These are phyloP conservation scores for Phytophthora lateralis DNA, from an alignment of 352 stramenopile species.

Conservation along the genomic window DNA sequence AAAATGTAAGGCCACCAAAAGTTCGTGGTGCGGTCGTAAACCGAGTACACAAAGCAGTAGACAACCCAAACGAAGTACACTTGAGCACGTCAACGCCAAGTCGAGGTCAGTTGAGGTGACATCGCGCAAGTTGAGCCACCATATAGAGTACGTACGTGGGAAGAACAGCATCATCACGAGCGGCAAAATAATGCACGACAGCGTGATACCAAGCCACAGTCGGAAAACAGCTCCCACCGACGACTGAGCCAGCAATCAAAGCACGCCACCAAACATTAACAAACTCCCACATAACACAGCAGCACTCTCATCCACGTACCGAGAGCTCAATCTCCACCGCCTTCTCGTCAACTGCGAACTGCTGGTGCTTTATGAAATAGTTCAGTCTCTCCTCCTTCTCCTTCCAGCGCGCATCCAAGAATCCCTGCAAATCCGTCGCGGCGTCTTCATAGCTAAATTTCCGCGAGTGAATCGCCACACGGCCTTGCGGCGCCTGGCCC, in stretches of 20 bases:
- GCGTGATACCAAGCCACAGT: constrained; percentile 74
- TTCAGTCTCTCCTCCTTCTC: constrained; percentile 79
- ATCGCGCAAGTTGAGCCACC: background rate
- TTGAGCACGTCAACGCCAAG: constrained; percentile 20
- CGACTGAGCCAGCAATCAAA: constrained; percentile 37
- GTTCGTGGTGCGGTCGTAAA: constrained; percentile 85
- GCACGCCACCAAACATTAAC: constrained; percentile 11
- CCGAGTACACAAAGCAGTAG: constrained; percentile 84
- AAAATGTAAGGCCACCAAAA: constrained; percentile 89
- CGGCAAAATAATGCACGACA: constrained; percentile 69
- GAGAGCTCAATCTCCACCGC: constrained; percentile 44
- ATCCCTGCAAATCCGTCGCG: constrained; percentile 52
- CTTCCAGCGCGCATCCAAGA: constrained; percentile 72
- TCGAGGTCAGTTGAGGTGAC: background rate
- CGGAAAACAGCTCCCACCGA: constrained; percentile 69
- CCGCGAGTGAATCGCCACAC: constrained; percentile 60
- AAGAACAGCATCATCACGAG: constrained; percentile 84
- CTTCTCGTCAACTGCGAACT: constrained; percentile 44
- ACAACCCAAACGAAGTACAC: constrained; percentile 83
- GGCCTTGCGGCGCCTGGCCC: constrained; percentile 46
- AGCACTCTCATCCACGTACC: constrained; percentile 26
- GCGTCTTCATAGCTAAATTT: constrained; percentile 75
- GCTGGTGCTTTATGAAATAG: constrained; percentile 79
- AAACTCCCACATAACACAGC: background rate
- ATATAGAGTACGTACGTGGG: constrained; percentile 48